Percentiles rank a stretch among this genome's conserved stretches.
phyloP scores from a whole-genome alignment of 1,284 basidiomycete genomes.

The Taiwanofungus camphoratus region DNA sequence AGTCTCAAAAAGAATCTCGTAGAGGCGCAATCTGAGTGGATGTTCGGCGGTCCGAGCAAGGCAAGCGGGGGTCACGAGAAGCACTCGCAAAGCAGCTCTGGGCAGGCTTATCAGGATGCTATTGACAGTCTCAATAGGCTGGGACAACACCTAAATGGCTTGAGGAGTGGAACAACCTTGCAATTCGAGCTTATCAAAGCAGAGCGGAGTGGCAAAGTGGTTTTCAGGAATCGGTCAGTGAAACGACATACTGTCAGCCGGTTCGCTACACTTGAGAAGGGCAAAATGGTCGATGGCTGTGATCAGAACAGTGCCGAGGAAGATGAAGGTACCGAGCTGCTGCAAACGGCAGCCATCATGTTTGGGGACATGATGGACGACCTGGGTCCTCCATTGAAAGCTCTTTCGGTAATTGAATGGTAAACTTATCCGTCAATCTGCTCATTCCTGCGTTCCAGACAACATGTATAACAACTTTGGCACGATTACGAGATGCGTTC shows the following conservation, averaged over 20 bases:
- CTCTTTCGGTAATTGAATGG: slow-evolving; percentile 57
- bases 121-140: slow-evolving; percentile 80
- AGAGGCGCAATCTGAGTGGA: slow-evolving; percentile 83
- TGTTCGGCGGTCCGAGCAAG: slow-evolving; percentile 37
- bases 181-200: slow-evolving; percentile 78
- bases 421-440: neutral
- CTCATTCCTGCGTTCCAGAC: slow-evolving; percentile 33
- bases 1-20: slow-evolving; percentile 76
- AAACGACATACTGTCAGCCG: slow-evolving; percentile 13
- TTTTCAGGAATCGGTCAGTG: slow-evolving; percentile 25
- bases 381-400: slow-evolving; percentile 72
- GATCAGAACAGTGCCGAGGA: slow-evolving; percentile 26
- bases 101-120: slow-evolving; percentile 75
- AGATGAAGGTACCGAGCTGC: slow-evolving; percentile 50
- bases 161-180: slow-evolving; percentile 76
- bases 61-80: slow-evolving; percentile 19
- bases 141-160: slow-evolving; percentile 86
- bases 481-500: slow-evolving; percentile 61
- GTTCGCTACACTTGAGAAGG: slow-evolving; percentile 23
- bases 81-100: slow-evolving; percentile 32
- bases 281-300: slow-evolving; percentile 20
- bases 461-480: slow-evolving; percentile 54
- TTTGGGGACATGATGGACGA: slow-evolving; percentile 84
- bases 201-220: slow-evolving; percentile 49
- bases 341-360: slow-evolving; percentile 67